These are phyloP conservation scores for Acacia crassicarpa DNA, from an alignment of 306 rosid species.

Conservation along the genomic window DNA sequence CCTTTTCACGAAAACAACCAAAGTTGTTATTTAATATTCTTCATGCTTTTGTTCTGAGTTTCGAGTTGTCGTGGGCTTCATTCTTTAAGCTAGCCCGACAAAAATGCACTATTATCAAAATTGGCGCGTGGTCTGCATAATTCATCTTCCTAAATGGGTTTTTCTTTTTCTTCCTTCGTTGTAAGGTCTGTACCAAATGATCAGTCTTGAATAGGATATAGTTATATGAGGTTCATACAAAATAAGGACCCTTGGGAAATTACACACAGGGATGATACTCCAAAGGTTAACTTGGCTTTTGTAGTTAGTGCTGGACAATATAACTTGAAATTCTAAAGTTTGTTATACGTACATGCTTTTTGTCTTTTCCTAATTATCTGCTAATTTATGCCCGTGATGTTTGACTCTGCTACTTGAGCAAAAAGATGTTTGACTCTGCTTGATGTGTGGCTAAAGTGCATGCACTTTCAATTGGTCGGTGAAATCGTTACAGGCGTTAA, in stretches of 20 bases:
- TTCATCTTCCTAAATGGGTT: neutral
- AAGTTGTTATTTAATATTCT: neutral
- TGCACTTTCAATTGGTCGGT: constrained; percentile 1
- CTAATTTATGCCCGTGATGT: neutral
- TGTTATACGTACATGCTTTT: neutral
- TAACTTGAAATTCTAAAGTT: neutral
- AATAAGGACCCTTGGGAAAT: neutral
- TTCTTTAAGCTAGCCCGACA: constrained; percentile 14
- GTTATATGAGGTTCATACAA: neutral
- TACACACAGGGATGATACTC: neutral
- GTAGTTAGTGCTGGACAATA: neutral
- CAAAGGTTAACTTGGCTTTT: constrained; percentile 1
- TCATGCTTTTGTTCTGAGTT: constrained; percentile 3
- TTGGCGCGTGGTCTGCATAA: neutral
- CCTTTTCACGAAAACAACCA: neutral
- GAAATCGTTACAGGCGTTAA: constrained; percentile 66
- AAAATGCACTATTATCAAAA: neutral
- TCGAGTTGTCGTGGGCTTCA: constrained; percentile 14
- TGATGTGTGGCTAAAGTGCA: neutral
- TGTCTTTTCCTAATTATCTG: neutral
- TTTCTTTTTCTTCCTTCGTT: constrained; percentile 1
- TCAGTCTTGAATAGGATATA: neutral
- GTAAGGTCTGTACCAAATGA: neutral
- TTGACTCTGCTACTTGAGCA: neutral
- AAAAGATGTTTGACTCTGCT: too few species aligned